Base-by-base conservation (phyloP, 2,329 filamentous ascomycete genomes). In the Rhexocercosporidium sp. region DNA sequence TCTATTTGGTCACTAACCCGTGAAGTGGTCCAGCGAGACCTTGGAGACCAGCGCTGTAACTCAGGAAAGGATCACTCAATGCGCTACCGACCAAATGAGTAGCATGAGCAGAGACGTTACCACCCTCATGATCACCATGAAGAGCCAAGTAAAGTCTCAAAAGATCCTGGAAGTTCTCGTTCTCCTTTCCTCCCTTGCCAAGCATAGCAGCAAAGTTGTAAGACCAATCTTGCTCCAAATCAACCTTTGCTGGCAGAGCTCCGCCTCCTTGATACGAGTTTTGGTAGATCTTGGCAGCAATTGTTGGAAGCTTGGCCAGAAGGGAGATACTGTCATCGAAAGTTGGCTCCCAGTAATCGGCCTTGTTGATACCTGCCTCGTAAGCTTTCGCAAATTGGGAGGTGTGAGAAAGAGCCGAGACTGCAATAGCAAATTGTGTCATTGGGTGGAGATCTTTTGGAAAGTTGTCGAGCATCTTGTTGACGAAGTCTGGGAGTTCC, bases 121-220 rank as follows among this genome's bases (percentile, higher is more conserved):
- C 96, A 69, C 96, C 96, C 82, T 99, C 96, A 82, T 99, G 96
- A 81, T 99, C 96, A 70, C 96, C 96, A 81, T 99, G 96, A 5
- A 99, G 90, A 59, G 96, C 95, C 27, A 99, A 89, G 82, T 99
- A 99, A 37, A 99, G 84, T 74, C 96, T 89, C 70, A 99, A 87
- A 22, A 99, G 86, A 77, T 99, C 96, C 79, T 98, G 95, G 86
- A 99, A 97, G 79, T 92, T 92, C 82, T 94, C 92, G 75, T 98
- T 91, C 81, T 97, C 85, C 80, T 91, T 88, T 73, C 94, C 93
- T 60, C 90, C 88, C 83, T 96, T 97, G 77, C 95, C 95, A 63
- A 98, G 88, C 89, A 98, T 94, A 72, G 94, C 92, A 54, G 96
- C 96, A 77, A 97, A 99, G 86, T 99, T 99, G 86, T 97, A 97